Conservation (phyloP, 306 rosid genomes). For the Glycine soja region DNA sequence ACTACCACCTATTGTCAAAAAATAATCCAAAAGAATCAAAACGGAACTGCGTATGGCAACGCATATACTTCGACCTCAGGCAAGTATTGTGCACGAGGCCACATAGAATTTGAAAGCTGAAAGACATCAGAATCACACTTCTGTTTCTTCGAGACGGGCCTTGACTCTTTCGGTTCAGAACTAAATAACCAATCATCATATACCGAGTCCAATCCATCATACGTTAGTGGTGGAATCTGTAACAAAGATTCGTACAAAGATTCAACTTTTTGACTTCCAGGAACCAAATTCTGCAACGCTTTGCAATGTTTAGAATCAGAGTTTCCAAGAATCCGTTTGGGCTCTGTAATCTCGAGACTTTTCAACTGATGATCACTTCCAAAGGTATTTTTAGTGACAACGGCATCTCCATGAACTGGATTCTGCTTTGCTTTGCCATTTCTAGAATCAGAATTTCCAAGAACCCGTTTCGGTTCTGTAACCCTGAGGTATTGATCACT, state of each 20-base stretch:
- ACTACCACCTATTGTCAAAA: constrained; percentile 8
- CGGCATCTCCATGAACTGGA: too few species aligned
- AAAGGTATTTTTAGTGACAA: neutral
- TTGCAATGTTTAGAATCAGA: neutral
- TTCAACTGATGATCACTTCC: neutral
- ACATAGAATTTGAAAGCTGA: constrained; percentile 34
- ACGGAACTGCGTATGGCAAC: constrained; percentile 70
- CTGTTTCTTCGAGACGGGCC: constrained; percentile 6
- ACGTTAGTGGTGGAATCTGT: constrained; percentile 37
- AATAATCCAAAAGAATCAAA: constrained; percentile 50
- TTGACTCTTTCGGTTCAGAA: constrained; percentile 18
- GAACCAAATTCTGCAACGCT: neutral
- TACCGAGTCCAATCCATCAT: neutral
- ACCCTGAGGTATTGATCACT: too few species aligned
- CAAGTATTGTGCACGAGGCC: constrained; percentile 69
- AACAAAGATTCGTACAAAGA: constrained; percentile 37
- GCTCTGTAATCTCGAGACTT: neutral
- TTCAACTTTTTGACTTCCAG: neutral
- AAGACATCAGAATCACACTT: constrained; percentile 35
- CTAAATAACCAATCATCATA: constrained; percentile 70
- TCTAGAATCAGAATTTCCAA: too few species aligned
- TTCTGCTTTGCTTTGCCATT: too few species aligned
- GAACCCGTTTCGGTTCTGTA: too few species aligned
- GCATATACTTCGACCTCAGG: constrained; percentile 62
- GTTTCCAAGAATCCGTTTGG: neutral